Base-by-base conservation (phyloP, 345 rosid species). In the Luvunga scandens region DNA sequence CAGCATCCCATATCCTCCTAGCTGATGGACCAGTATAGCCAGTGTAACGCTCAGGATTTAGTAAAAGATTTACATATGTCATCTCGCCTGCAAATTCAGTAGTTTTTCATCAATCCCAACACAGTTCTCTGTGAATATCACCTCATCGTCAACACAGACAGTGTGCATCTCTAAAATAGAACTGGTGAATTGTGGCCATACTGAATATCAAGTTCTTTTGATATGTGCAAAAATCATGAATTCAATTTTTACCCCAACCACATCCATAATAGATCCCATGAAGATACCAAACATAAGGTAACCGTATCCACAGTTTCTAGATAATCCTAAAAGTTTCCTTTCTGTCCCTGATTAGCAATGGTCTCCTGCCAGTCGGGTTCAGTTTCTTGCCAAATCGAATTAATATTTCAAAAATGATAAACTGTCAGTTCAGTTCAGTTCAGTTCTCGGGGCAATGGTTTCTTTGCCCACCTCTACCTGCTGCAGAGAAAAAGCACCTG, bases 11-110 rank as follows among this genome's bases (percentile, higher is more conserved):
- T 82, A 90, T 88, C 80, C 93, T 86, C 80, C 86, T 81, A 68
- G 93, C 93, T 28, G 93, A 90, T 72, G 93, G 86, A 78, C 93
- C 91, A 69, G 74, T 69, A 30, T 90, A 90, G 39, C 93, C 93
- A 75, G 90, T 89, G 65, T 83, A 90, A 62, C 91, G 88, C 74
- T 90, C 93, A 77, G 91, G 93, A 64, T 90, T 88, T 82, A 90
- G 56, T 71, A 72, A 86, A 68, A 90, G 87, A 84, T 90, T 90
- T 69, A 90, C 93, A 78, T 90, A 90, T 1, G 88, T 86, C 93
- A 90, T 77, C 65, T 85, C 91, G 76, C 79, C 93, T 88, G 85
- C 66, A 86, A 74, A 72, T 45, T 45, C 50, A 45, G 13, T 18
- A 45, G 50, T 12, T 10, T 0, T 30, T 6, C 22, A 27, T 79